Evolutionary conservation across 2,329 filamentous ascomycete genomes (phyloP).

Genomic region (Hymenoscyphus infarciens): DNA sequence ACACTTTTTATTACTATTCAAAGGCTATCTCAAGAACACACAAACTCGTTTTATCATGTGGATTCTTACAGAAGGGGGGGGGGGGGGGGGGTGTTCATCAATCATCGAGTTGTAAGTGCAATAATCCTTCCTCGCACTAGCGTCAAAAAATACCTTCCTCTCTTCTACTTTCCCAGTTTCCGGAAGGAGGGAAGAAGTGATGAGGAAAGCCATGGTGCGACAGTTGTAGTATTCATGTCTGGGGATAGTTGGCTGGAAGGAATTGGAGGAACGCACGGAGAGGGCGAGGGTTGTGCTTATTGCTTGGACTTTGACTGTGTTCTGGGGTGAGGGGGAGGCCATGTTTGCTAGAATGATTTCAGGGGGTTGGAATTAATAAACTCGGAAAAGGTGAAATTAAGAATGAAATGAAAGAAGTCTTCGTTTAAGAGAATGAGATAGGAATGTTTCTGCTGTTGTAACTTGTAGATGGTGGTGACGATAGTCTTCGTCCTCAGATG

Average conservation of each 20-base stretch:
- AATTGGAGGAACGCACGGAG: constrained; percentile 10
- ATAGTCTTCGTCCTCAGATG: neutral
- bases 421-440: neutral
- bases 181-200: constrained; percentile 2
- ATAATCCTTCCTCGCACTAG: constrained; percentile 13
- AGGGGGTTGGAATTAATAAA: too few relatives aligned
- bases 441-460: too few relatives aligned
- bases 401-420: neutral
- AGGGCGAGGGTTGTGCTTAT: constrained; percentile 17
- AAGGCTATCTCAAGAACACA: too few relatives aligned
- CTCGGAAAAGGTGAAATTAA: neutral
- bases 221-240: constrained; percentile 18
- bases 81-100: too few relatives aligned
- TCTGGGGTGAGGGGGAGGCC: neutral
- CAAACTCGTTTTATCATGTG: too few relatives aligned
- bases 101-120: constrained; percentile 11
- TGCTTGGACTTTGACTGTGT: constrained; percentile 12
- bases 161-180: neutral
- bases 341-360: too few relatives aligned
- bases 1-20: too few relatives aligned
- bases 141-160: constrained; percentile 14
- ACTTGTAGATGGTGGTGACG: too few relatives aligned
- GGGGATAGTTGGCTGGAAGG: constrained; percentile 14
- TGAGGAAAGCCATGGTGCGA: constrained; percentile 15
- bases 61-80: too few relatives aligned